Percentiles rank a stretch among this genome's conserved stretches.
These are phyloP conservation scores for Filobasidium floriforme DNA, from an alignment of 768 basidiomycete species.

Conservation along the genomic window DNA sequence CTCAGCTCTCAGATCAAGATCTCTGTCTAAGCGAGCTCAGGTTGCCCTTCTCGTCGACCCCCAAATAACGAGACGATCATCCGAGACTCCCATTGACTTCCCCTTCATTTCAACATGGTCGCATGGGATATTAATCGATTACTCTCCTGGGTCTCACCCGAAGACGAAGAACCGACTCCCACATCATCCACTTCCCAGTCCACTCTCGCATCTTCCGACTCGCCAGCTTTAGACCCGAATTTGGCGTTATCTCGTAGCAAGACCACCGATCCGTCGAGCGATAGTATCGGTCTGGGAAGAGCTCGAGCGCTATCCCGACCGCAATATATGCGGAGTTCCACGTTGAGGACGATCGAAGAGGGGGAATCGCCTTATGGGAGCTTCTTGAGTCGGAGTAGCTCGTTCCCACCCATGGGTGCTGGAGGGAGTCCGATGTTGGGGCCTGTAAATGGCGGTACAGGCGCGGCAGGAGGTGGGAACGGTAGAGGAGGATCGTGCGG, in stretches of 20 bases:
- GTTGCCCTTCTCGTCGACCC: too few species aligned
- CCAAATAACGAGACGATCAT: too few species aligned
- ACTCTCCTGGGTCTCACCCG: constrained; percentile 3
- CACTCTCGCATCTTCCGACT: not conserved
- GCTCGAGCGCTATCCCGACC: constrained; percentile 7
- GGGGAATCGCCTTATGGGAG: constrained; percentile 20
- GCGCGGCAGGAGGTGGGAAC: too few species aligned
- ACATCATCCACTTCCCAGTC: not conserved
- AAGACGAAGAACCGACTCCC: not conserved
- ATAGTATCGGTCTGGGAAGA: not conserved
- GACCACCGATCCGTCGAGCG: not conserved
- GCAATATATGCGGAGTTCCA: constrained; percentile 16
- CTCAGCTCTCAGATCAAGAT: too few species aligned
- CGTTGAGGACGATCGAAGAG: constrained; percentile 21
- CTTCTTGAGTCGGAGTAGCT: constrained; percentile 3
- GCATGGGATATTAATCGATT: not conserved
- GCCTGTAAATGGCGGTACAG: too few species aligned
- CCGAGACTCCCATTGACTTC: too few species aligned
- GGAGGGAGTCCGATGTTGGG: too few species aligned
- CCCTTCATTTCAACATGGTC: not conserved
- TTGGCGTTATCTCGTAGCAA: not conserved
- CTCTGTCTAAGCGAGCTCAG: too few species aligned
- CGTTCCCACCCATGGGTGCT: not conserved
- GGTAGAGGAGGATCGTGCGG: too few species aligned
- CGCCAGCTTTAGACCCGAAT: not conserved